These are phyloP conservation scores for Cucumis hystrix DNA, from an alignment of 306 rosid species.

Conservation along the genomic window DNA sequence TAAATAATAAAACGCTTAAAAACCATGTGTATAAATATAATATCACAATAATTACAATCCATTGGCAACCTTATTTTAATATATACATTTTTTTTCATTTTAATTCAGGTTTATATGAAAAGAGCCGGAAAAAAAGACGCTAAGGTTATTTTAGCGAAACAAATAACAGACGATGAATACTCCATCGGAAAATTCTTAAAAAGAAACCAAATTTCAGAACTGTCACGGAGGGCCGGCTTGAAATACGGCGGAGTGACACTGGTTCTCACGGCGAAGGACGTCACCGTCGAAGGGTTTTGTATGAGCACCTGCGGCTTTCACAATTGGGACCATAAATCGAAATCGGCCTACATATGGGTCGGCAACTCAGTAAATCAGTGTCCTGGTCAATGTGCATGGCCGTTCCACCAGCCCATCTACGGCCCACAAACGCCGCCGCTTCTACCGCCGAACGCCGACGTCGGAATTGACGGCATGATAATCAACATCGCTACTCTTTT, in stretches of 20 bases:
- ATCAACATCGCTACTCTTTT: conserved; percentile 24
- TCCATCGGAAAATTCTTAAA: conserved; percentile 14
- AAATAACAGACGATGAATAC: conserved; percentile 10
- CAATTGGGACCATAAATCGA: not conserved
- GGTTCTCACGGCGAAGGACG: conserved; percentile 20
- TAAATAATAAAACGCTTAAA: no score
- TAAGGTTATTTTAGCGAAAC: conserved; percentile 1
- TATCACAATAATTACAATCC: no score
- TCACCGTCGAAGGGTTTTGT: conserved; percentile 28
- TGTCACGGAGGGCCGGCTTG: conserved; percentile 2
- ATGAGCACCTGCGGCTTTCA: conserved; percentile 26
- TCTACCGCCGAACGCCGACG: conserved; percentile 23
- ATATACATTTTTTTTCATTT: not conserved
- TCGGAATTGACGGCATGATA: conserved; percentile 28
- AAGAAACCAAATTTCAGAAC: conserved; percentile 7
- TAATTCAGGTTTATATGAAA: conserved; percentile 15
- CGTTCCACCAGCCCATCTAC: conserved; percentile 27
- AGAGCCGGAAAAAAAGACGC: conserved; percentile 11
- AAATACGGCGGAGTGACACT: conserved; percentile 2
- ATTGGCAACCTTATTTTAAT: no score
- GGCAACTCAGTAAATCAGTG: conserved; percentile 27
- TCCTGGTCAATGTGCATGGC: conserved; percentile 30
- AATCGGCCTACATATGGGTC: conserved; percentile 15
- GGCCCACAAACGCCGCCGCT: conserved; percentile 25
- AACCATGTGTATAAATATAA: no score